Evolutionary conservation across 2,329 filamentous ascomycete genomes (phyloP), one percentile per base, ranked within the genome.

Genomic region (Aureobasidium sp.): DNA sequence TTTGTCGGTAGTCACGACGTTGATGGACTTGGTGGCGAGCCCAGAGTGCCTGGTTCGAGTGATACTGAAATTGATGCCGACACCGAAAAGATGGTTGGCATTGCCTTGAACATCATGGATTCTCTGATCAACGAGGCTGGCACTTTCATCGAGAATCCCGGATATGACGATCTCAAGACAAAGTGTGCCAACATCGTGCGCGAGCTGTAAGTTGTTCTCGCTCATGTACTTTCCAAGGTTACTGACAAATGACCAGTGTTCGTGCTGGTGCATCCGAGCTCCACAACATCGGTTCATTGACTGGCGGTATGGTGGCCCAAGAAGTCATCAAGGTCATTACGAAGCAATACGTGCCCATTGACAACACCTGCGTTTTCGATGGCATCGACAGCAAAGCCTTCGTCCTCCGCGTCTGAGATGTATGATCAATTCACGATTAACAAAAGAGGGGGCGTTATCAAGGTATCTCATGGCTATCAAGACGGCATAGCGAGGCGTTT

Each of bases 291-390:
- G 89, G 92, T 36, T 87, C 92, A 30, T 77, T 96, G 61, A 88
- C 87, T 1, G 95, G 94, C 34, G 95, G 94, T 3, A 88, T 99
- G 78, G 88, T 95, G 52, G 91, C 93, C n/a, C 95, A 99, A 75
- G 94, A 99, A 77, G 85, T 93, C 65, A 95, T 99, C 77, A 99
- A 99, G 72, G 82, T 85, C 73, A 84, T 93, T 48, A 87, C 85
- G n/a, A 79, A 81, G 68, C 85, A 87, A 73, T 87, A 87, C 69
- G 77, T 86, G 11, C 84, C 85, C 1, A 76, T 86, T 9, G 83
- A 86, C 70, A 86, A 86, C 63, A 84, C 81, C 0, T 86, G 83
- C 67, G 71, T 86, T 29, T 86, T 86, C 66, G 83, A 87, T 68
- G 85, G 85, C 1, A 78, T 86, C 2, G 76, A 71, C 65, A 85